Evolutionary conservation across 768 basidiomycete species (phyloP), one percentile per base, ranked within the genome.

Genomic region (Tylopilus intermedius): DNA sequence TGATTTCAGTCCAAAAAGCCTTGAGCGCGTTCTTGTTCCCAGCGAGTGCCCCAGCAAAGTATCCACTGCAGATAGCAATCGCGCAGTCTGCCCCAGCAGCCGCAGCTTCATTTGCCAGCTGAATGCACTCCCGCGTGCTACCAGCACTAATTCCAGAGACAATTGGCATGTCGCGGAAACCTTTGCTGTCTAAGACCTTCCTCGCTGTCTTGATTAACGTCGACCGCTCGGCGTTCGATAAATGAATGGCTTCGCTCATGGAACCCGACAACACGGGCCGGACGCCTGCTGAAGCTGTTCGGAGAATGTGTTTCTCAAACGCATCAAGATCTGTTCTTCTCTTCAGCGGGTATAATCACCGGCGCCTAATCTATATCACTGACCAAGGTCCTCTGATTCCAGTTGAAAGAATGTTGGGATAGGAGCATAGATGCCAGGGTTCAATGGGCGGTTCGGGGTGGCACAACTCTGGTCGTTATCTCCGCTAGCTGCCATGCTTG

Each of bases 51-150:
- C 90, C 88, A 29, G 90, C 87, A 63, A 84, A 96, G 74, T 93
- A 94, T 46, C 91, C 90, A 60, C 87, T 86, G 21, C 83, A 75
- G 64, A 95, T 94, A 56, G 90, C 87, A 60, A 95, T 91, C 35
- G 78, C 80, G 60, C 81, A 88, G 68, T 95, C 91, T 5, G 94
- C 93, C 26, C 94, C 94, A 22, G 88, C 87, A 18, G 74, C 76
- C 11, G 89, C 91, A 15, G 92, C 92, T 65, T 88, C 84, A 35
- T 79, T 78, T 54, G 80, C 80, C 21, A 94, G 73, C 51, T 84
- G 75, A 44, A 95, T 74, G 30, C 90, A 90, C 66, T 90, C 91
- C 47, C 87, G 79, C 9, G 91, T 93, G 69, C 88, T 89, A 35
- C 83, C 84, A 10, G 82, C 82, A 8, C 92, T 90, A 15, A 90